Evolutionary conservation across 345 rosid species (phyloP), one percentile per base, ranked within the genome.

Genomic region (Sonneratia caseolaris): DNA sequence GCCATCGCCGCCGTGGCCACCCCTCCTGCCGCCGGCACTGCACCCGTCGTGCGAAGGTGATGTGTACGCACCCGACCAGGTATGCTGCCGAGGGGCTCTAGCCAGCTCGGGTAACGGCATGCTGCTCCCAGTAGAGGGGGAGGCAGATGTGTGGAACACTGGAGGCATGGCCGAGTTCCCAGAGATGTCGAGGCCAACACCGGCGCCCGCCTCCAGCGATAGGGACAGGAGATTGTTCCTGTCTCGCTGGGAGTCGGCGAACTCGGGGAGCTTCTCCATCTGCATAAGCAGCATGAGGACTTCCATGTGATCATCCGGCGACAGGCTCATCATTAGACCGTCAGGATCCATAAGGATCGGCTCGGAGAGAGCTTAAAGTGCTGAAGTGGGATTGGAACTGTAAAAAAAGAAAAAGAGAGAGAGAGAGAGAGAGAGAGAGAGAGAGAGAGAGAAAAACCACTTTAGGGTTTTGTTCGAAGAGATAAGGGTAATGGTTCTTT

Each of bases 231-330:
- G 66, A 62, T 7, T 32, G 14, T 32, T 11, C 14, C 66, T 62
- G 37, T 62, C 66, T 27, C 9, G 37, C 66, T 14, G 66, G 59
- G 22, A 48, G 57, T 32, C 57, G 59, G 18, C 13, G 13, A 66
- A 61, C 43, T 73, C 76, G 35, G 76, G 57, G 68, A 65, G 51
- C 71, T 57, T 73, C 7, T 70, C 78, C 45, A 57, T 71, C 48
- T 75, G 78, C 78, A 75, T 75, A 40, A 75, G 42, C 14, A 75
- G 61, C 24, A 38, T 51, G 65, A 75, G 71, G 78, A 75, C 71
- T 56, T 75, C 78, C 73, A 75, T 70, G 73, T 75, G 78, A 71
- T 75, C 79, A 38, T 71, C 77, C 14, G 77, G 78, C 0, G 78
- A 75, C 36, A 75, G 55, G 32, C 64, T 73, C 73, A 77, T 77